These are phyloP conservation scores for Aureobasidium sp. DNA, from an alignment of 2,329 filamentous ascomycete genomes.

Conservation along the genomic window DNA sequence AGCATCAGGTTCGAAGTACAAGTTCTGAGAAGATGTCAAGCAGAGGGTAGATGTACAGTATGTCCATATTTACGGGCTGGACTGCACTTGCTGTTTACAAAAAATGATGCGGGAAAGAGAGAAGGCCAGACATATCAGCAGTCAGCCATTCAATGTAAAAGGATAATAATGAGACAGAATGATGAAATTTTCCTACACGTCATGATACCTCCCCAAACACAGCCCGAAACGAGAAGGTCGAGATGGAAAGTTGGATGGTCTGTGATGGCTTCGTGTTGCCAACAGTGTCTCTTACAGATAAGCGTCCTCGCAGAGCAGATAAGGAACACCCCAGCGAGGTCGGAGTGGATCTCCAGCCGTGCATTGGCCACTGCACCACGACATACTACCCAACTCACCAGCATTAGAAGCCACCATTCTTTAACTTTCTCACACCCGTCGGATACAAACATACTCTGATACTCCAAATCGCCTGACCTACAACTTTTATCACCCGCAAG, in stretches of 20 bases:
- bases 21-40: neutral
- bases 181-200: neutral
- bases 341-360: neutral
- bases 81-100: neutral
- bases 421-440: too few species aligned
- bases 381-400: neutral
- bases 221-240: too few species aligned
- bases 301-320: neutral
- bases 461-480: neutral
- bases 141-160: neutral
- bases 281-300: too few species aligned
- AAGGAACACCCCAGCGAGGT: neutral
- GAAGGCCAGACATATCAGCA: neutral
- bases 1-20: neutral
- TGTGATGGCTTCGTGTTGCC: too few species aligned
- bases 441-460: neutral
- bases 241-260: too few species aligned
- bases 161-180: neutral
- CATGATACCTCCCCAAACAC: too few species aligned
- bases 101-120: neutral
- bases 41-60: neutral
- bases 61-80: neutral
- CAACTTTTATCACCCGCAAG: too few species aligned
- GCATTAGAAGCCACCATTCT: neutral
- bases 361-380: neutral